These are phyloP conservation scores for Diplodia corticola DNA, from an alignment of 2,329 filamentous ascomycete genomes.

Conservation along the genomic window DNA sequence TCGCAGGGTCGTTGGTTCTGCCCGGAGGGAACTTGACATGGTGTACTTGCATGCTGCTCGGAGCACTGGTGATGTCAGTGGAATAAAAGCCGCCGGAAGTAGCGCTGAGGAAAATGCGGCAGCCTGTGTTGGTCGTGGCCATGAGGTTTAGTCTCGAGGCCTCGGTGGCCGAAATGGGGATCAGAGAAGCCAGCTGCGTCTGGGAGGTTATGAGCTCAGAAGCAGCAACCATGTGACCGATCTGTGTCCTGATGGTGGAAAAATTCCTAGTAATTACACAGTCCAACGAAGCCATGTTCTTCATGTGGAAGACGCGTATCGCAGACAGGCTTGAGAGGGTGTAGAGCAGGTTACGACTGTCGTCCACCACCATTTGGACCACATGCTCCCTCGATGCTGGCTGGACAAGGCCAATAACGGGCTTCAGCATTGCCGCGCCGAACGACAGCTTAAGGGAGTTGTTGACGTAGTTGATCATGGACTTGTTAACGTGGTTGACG, in stretches of 20 bases:
- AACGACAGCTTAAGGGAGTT: slow-evolving; percentile 53
- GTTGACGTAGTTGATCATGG: slow-evolving; percentile 41
- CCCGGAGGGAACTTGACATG: slow-evolving; percentile 90
- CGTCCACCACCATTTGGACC: slow-evolving; percentile 80
- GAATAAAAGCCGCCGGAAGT: slow-evolving; percentile 70
- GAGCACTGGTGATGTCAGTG: slow-evolving; percentile 42
- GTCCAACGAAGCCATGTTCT: slow-evolving; percentile 55
- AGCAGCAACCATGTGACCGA: slow-evolving; percentile 78
- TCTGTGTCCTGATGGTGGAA: slow-evolving; percentile 62
- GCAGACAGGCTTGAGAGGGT: slow-evolving; percentile 85
- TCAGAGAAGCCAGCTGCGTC: slow-evolving; percentile 79
- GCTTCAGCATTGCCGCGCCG: slow-evolving; percentile 51
- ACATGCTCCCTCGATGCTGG: slow-evolving; percentile 60
- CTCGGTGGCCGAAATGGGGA: slow-evolving; percentile 75
- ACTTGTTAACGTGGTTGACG: slow-evolving; percentile 78
- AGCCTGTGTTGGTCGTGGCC: slow-evolving; percentile 86
- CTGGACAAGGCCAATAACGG: slow-evolving; percentile 39
- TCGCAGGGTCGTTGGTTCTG: slow-evolving; percentile 27
- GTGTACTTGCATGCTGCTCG: slow-evolving; percentile 96
- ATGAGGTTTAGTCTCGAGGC: slow-evolving; percentile 84
- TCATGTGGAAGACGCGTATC: slow-evolving; percentile 89
- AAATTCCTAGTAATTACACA: slow-evolving; percentile 59
- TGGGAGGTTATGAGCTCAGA: slow-evolving; percentile 68
- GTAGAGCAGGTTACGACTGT: slow-evolving; percentile 84
- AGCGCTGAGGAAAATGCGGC: slow-evolving; percentile 87